Evolutionary conservation across 768 basidiomycete species (phyloP), one percentile per base, ranked within the genome.

Genomic region (Mrakia hoshinonis): DNA sequence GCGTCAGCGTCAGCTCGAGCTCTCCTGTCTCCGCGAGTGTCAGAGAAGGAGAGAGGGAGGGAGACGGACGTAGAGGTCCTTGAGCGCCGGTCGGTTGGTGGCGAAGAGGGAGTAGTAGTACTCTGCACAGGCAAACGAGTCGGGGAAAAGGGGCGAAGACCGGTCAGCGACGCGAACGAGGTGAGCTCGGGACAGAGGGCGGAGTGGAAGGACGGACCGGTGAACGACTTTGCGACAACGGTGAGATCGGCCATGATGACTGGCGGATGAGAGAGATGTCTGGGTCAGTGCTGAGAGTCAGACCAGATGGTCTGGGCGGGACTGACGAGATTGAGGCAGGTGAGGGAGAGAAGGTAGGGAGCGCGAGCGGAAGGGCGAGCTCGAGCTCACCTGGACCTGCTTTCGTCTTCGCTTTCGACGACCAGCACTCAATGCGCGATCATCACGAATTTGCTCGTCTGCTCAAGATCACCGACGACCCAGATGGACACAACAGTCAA

Each of bases 221-320:
- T 73, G 67, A 79, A 77, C 74, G 92, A 86, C 78, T 86, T 84
- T 11, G 92, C 91, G 78, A 97, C 83, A 10, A 79, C 74, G 77
- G 85, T 84, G 78, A 89, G 83, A 80, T 92, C 90, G 74, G 87
- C 85, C 88, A 89, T 65, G 46, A 36, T 72, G 69, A 34, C 24
- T 20, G n/a, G n/a, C n/a, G n/a, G 13, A 39, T 1, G 7, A 31
- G 34, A 48, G 26, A 46, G 46, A n/a, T n/a, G n/a, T n/a, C n/a
- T n/a, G n/a, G n/a, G n/a, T n/a, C n/a, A n/a, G n/a, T n/a, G n/a
- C n/a, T n/a, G n/a, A n/a, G n/a, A n/a, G n/a, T n/a, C n/a, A n/a
- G n/a, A n/a, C n/a, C n/a, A n/a, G n/a, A n/a, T n/a, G n/a, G n/a
- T n/a, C n/a, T n/a, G n/a, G n/a, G n/a, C n/a, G n/a, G n/a, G n/a